Evolutionary conservation across 768 basidiomycete species (phyloP).

Genomic region (Lactarius hengduanensis): DNA sequence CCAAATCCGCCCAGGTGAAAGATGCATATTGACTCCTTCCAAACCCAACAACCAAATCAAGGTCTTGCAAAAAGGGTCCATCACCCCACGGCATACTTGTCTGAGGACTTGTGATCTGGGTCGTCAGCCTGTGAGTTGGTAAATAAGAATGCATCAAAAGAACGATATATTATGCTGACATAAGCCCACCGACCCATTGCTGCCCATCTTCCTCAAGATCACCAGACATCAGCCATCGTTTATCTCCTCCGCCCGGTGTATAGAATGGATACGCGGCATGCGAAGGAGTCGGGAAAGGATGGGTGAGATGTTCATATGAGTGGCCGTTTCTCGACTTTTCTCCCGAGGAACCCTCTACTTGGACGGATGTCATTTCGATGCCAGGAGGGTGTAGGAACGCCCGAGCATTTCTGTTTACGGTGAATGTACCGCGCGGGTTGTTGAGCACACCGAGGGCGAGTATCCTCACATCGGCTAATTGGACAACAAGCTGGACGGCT

Average conservation of each 20-base stretch:
- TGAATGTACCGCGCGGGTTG: slow-evolving; percentile 53
- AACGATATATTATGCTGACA: slow-evolving; percentile 44
- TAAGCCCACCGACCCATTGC: slow-evolving; percentile 70
- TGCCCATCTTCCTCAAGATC: slow-evolving; percentile 56
- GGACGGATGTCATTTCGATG: slow-evolving; percentile 41
- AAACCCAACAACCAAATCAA: slow-evolving; percentile 47
- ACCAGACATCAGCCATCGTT: slow-evolving; percentile 55
- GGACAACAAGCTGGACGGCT: slow-evolving; percentile 55
- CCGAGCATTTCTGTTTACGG: slow-evolving; percentile 66
- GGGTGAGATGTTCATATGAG: slow-evolving; percentile 42
- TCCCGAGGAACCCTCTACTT: slow-evolving; percentile 2
- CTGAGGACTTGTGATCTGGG: slow-evolving; percentile 53
- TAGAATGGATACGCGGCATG: slow-evolving; percentile 70
- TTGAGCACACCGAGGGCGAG: slow-evolving; percentile 67
- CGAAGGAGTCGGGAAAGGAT: slow-evolving; percentile 55
- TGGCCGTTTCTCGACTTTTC: neutral
- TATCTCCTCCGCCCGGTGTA: slow-evolving; percentile 67
- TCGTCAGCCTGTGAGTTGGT: slow-evolving; percentile 49
- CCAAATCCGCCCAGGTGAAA: slow-evolving; percentile 66
- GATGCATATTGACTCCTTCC: slow-evolving; percentile 64
- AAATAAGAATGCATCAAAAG: neutral
- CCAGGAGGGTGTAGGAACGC: slow-evolving; percentile 69
- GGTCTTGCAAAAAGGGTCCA: slow-evolving; percentile 43
- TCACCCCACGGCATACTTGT: slow-evolving; percentile 40
- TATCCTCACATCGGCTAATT: slow-evolving; percentile 70